Evolutionary conservation across 2,329 filamentous ascomycete genomes (phyloP), one percentile per base, ranked within the genome.

Genomic region (Didymella sp.): DNA sequence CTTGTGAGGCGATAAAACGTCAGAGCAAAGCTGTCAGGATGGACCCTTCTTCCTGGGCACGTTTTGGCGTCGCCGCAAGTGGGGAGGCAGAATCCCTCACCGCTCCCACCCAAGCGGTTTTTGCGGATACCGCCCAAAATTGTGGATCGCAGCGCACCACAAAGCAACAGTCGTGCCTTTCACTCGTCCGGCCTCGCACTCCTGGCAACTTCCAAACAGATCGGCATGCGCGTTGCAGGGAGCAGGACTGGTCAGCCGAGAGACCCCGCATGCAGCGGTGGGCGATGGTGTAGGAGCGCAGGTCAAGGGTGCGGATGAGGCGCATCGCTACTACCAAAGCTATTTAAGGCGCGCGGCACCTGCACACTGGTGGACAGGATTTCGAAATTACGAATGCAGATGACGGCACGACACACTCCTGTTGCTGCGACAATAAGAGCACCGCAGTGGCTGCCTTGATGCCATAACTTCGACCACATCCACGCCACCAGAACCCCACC

Each of bases 271-370:
- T 41, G 38, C 38, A 25, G 12, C 35, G 21, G 38, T 13, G 22
- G 21, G 7, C 6, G 21, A 42, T 19, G 37, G 15, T 30, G 25
- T 28, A 37, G 37, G 17, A 25, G 17, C 13, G 38, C 38, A n/a
- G 38, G 37, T 22, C 21, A 24, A 40, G 37, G 37, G 38, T n/a
- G 38, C 38, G 38, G 38, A 25, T 41, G 49, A 38, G 49, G 41
- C 49, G 41, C 25, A 30, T 19, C 41, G 31, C 27, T 44, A 37
- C 30, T 24, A 28, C 21, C 28, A 37, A 38, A 38, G 49, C 52
- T 56, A 45, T 35, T 50, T 45, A 50, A 45, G 19, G 38, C 44
- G 52, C 35, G 31, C 40, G 38, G 46, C 52, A 27, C 45, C 31
- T 56, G 46, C 52, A 40, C n/a, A 17, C 11, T 19, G 9, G 13